Percentiles rank a stretch among this genome's conserved stretches.
Evolutionary conservation across 805 yeast genomes (phyloP).

Genomic region (Wickerhamia fluorescens): DNA sequence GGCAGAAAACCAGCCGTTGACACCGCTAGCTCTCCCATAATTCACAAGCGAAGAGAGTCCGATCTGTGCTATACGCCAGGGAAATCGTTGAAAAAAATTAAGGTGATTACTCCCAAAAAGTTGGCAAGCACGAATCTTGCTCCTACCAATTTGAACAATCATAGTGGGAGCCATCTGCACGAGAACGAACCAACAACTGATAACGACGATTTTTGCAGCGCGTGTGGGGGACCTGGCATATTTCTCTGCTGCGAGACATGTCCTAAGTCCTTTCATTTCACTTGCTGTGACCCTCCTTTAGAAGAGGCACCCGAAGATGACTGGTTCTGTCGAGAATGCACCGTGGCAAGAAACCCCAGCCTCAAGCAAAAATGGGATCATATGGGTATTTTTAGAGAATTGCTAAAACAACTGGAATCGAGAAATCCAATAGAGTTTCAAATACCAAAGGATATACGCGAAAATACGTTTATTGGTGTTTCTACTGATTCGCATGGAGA

Average conservation of each 20-base stretch:
- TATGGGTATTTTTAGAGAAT: constrained; percentile 46
- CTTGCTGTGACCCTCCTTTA: constrained; percentile 86
- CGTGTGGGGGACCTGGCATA: constrained; percentile 85
- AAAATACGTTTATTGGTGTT: constrained; percentile 62
- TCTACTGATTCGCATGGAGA: constrained; percentile 62
- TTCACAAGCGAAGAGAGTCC: too few relatives aligned
- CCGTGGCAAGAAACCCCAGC: constrained; percentile 31
- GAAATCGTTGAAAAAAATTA: constrained; percentile 3
- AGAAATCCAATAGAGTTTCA: constrained; percentile 34
- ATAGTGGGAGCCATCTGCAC: neutral
- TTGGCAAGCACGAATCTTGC: constrained; percentile 19
- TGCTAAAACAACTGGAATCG: constrained; percentile 63
- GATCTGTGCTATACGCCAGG: constrained; percentile 1
- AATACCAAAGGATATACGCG: constrained; percentile 64
- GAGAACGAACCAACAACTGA: constrained; percentile 13
- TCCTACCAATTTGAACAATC: too few relatives aligned
- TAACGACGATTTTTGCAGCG: constrained; percentile 87
- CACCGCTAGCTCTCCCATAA: too few relatives aligned
- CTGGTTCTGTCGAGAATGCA: constrained; percentile 85
- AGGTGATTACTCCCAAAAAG: constrained; percentile 29
- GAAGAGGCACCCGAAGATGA: constrained; percentile 80
- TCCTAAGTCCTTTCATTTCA: constrained; percentile 85
- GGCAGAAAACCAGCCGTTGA: too few relatives aligned
- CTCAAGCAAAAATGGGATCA: constrained; percentile 17
- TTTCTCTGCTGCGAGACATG: constrained; percentile 93